phyloP scores from a whole-genome alignment of 164 flowering plant species.

The Amborella trichopoda region DNA sequence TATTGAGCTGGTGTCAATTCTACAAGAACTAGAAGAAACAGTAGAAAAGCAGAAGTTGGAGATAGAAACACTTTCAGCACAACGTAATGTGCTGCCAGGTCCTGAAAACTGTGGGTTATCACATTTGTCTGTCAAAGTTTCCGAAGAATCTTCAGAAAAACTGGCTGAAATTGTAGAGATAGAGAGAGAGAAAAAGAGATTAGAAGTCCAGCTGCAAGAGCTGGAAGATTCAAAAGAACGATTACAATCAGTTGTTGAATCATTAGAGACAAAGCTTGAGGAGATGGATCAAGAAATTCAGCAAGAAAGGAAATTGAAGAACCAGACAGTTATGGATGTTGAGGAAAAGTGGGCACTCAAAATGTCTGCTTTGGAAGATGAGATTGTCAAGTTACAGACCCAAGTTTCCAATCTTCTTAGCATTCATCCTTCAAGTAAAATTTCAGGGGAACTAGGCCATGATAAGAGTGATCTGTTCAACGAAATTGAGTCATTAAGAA shows the following conservation, averaged over 20 bases:
- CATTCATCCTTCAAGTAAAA: not conserved
- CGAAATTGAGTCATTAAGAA: constrained; percentile 29
- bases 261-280: constrained; percentile 34
- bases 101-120: too few relatives aligned
- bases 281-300: constrained; percentile 34
- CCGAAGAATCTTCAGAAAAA: too few relatives aligned
- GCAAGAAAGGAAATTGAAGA: constrained; percentile 17
- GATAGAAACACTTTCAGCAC: constrained; percentile 35
- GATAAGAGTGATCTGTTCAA: constrained; percentile 13
- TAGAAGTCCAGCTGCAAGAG: constrained; percentile 25
- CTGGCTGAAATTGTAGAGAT: too few relatives aligned
- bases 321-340: constrained; percentile 16
- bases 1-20: constrained; percentile 69
- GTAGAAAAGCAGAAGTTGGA: constrained; percentile 62
- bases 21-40: constrained; percentile 75
- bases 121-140: too few relatives aligned
- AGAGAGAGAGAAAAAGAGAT: not conserved
- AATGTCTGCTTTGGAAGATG: constrained; percentile 36
- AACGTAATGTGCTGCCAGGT: too few relatives aligned
- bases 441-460: not conserved
- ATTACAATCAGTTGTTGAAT: constrained; percentile 25
- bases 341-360: constrained; percentile 28
- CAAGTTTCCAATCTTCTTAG: constrained; percentile 18
- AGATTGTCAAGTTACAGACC: constrained; percentile 29
- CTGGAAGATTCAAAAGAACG: constrained; percentile 36